Conservation (phyloP, 1,284 basidiomycete genomes). For the Ceratobasidium sp. region DNA sequence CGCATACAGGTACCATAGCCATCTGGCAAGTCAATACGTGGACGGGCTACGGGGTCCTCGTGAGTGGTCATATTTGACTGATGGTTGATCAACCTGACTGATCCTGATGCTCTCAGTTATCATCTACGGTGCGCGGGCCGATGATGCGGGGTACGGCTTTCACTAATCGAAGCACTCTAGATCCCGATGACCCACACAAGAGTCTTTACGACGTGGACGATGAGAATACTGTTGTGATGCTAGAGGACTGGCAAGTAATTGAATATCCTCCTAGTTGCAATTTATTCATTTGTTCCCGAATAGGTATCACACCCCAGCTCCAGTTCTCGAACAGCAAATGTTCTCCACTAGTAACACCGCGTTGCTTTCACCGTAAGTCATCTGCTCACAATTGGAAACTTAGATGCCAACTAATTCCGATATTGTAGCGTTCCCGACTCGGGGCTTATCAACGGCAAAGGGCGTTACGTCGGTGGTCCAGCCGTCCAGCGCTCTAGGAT, state of each 20-base stretch:
- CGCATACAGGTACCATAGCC: conserved; percentile 31
- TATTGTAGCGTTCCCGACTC: conserved; percentile 31
- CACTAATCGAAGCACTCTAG: background rate
- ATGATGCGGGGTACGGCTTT: background rate
- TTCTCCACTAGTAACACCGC: conserved; percentile 26
- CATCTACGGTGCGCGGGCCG: conserved; percentile 9
- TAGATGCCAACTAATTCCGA: background rate
- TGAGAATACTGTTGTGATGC: conserved; percentile 17
- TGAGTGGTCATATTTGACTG: conserved; percentile 18
- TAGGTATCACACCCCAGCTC: conserved; percentile 34
- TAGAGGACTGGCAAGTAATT: conserved; percentile 22
- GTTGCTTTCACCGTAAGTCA: conserved; percentile 15
- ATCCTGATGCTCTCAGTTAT: conserved; percentile 20
- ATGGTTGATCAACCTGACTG: conserved; percentile 11
- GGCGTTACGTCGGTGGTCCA: conserved; percentile 35
- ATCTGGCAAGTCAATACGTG: conserved; percentile 39
- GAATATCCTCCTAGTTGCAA: background rate
- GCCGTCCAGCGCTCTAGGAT: background rate
- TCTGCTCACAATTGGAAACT: background rate
- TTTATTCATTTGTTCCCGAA: background rate
- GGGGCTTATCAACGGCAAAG: conserved; percentile 36
- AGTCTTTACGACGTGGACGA: conserved; percentile 33
- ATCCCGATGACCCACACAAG: conserved; percentile 34
- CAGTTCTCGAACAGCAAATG: conserved; percentile 5
- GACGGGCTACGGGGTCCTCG: conserved; percentile 32